These are phyloP conservation scores for Bimuria novae-zelandiae DNA, from an alignment of 2,329 filamentous ascomycete genomes.

Conservation along the genomic window DNA sequence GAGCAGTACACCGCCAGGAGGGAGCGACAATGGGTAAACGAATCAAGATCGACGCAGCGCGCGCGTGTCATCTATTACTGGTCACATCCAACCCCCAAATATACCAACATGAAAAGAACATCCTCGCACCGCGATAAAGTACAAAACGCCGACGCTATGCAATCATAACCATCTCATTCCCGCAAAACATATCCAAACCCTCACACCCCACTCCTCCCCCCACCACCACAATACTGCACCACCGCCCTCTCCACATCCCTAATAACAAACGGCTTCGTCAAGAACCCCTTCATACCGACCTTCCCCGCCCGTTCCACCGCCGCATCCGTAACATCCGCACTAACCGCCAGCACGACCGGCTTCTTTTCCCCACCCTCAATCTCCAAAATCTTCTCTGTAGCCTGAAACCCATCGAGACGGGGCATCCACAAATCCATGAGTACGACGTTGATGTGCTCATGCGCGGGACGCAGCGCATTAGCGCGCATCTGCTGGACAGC, in stretches of 20 bases:
- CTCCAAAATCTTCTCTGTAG: conserved; percentile 64
- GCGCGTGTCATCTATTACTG: no score
- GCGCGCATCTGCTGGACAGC: conserved; percentile 65
- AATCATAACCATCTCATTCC: conserved; percentile 6
- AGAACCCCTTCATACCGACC: conserved; percentile 69
- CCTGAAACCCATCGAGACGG: conserved; percentile 72
- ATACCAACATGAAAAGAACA: background rate
- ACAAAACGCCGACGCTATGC: conserved; percentile 17
- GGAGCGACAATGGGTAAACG: no score
- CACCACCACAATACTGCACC: conserved; percentile 53
- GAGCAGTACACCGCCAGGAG: no score
- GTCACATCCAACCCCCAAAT: background rate
- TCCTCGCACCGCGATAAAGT: conserved; percentile 2
- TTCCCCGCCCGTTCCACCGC: conserved; percentile 63
- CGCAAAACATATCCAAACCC: no score
- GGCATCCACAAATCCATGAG: conserved; percentile 82
- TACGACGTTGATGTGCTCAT: conserved; percentile 61
- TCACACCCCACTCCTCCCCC: no score
- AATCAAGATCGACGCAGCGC: no score
- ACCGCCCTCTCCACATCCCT: conserved; percentile 66
- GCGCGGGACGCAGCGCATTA: conserved; percentile 27
- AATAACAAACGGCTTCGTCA: conserved; percentile 70
- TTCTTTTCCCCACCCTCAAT: conserved; percentile 49
- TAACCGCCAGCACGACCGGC: conserved; percentile 64
- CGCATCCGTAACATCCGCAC: conserved; percentile 68